Evolutionary conservation across 371 early-diverging fungal genomes (phyloP).

Genomic region (Blakeslea trispora): DNA sequence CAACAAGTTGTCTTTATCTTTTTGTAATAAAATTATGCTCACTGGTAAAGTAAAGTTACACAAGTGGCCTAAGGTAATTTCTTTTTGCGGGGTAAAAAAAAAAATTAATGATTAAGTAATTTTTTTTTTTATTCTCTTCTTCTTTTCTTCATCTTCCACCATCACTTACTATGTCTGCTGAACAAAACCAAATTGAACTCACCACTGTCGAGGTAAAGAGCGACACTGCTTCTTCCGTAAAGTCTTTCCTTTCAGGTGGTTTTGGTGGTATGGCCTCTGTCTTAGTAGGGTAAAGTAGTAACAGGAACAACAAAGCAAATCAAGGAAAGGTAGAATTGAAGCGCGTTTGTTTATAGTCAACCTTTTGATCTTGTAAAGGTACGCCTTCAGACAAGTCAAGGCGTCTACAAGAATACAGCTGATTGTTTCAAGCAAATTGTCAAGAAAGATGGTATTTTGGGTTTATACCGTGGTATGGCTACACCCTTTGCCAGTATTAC

Average conservation of each 20-base stretch:
- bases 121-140: background rate
- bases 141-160: too few species aligned
- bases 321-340: background rate
- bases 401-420: constrained; percentile 80
- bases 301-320: background rate
- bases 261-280: constrained; percentile 86
- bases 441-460: constrained; percentile 85
- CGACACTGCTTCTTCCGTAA: constrained; percentile 56
- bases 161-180: constrained; percentile 17
- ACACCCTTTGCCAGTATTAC: constrained; percentile 92
- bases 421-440: constrained; percentile 91
- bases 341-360: constrained; percentile 41
- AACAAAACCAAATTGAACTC: constrained; percentile 13
- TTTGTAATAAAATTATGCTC: too few species aligned
- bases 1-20: too few species aligned
- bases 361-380: constrained; percentile 92
- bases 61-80: too few species aligned
- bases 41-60: too few species aligned
- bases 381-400: constrained; percentile 89
- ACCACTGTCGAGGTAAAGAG: constrained; percentile 16
- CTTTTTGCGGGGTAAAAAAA: too few species aligned
- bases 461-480: constrained; percentile 94
- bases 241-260: constrained; percentile 95
- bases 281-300: constrained; percentile 58
- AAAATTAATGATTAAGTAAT: too few species aligned